A percentile compares a stretch with the other conserved stretches of the same genome.
These are phyloP conservation scores for Eucalyptus virginea DNA, from an alignment of 345 rosid genomes.

Conservation along the genomic window DNA sequence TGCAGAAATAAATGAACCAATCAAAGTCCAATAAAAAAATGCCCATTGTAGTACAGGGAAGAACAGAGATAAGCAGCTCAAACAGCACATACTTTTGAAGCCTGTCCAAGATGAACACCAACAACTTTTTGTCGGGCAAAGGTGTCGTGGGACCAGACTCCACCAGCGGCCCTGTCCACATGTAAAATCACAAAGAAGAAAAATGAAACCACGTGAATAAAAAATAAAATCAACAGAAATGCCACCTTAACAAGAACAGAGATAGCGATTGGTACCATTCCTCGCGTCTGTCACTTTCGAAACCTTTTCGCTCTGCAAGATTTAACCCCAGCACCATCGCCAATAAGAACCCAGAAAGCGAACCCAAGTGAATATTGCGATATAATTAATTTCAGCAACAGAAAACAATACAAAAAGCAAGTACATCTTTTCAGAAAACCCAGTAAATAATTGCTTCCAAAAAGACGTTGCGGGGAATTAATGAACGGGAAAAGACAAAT, in stretches of 20 bases:
- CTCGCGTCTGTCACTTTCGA: constrained; percentile 77
- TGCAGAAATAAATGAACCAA: constrained; percentile 13
- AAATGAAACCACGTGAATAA: neutral
- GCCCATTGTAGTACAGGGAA: neutral
- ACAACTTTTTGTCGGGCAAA: constrained; percentile 98
- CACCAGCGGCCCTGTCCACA: constrained; percentile 71
- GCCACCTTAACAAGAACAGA: constrained; percentile 18
- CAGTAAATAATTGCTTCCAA: neutral
- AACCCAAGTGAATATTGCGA: neutral
- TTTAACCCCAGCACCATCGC: constrained; percentile 11
- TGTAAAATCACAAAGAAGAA: neutral
- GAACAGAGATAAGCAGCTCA: neutral
- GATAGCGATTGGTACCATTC: constrained; percentile 37
- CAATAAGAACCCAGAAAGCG: neutral
- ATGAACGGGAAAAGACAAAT: constrained; percentile 53
- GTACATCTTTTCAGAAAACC: neutral
- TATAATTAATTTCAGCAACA: neutral
- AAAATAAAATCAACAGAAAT: constrained; percentile 15
- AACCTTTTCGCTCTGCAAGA: constrained; percentile 66
- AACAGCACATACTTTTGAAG: constrained; percentile 78
- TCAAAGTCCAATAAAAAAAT: constrained; percentile 8
- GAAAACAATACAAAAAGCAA: neutral
- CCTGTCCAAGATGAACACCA: constrained; percentile 97
- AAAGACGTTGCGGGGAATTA: neutral
- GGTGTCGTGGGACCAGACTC: constrained; percentile 92